phyloP scores from a whole-genome alignment of 257 asterid species.

The Haberlea rhodopensis region DNA sequence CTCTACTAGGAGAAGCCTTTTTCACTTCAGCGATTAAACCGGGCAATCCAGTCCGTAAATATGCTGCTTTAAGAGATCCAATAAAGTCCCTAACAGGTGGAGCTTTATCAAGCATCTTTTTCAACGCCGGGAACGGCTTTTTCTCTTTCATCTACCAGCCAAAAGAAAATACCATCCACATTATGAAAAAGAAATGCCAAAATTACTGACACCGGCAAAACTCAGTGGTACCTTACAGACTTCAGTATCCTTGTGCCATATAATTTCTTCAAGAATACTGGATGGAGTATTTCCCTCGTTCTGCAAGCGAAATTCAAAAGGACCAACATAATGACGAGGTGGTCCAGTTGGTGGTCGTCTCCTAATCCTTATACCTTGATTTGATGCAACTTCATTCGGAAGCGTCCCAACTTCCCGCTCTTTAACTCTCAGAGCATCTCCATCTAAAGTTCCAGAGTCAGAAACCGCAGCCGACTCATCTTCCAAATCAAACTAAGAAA shows the following conservation, averaged over 20 bases:
- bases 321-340: slow-evolving; percentile 79
- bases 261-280: slow-evolving; percentile 77
- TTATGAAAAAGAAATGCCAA: slow-evolving; percentile 4
- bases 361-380: slow-evolving; percentile 77
- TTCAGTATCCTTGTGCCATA: slow-evolving; percentile 78
- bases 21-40: slow-evolving; percentile 91
- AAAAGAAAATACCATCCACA: slow-evolving; percentile 15
- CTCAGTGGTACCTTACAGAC: slow-evolving; percentile 53
- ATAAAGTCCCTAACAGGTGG: slow-evolving; percentile 71
- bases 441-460: slow-evolving; percentile 36
- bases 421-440: slow-evolving; percentile 58
- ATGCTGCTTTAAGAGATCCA: slow-evolving; percentile 73
- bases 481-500: slow-evolving; percentile 41
- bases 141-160: slow-evolving; percentile 64
- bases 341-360: slow-evolving; percentile 81
- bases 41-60: slow-evolving; percentile 65
- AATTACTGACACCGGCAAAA: slow-evolving; percentile 19
- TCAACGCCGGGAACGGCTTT: slow-evolving; percentile 47
- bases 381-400: slow-evolving; percentile 64
- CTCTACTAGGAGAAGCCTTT: slow-evolving; percentile 95
- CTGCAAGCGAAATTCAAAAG: slow-evolving; percentile 76
- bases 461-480: slow-evolving; percentile 42
- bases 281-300: slow-evolving; percentile 82
- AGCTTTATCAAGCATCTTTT: slow-evolving; percentile 44
- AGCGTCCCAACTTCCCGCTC: slow-evolving; percentile 69